phyloP scores from a whole-genome alignment of 345 rosid genomes.

The Salix arbutifolia region DNA sequence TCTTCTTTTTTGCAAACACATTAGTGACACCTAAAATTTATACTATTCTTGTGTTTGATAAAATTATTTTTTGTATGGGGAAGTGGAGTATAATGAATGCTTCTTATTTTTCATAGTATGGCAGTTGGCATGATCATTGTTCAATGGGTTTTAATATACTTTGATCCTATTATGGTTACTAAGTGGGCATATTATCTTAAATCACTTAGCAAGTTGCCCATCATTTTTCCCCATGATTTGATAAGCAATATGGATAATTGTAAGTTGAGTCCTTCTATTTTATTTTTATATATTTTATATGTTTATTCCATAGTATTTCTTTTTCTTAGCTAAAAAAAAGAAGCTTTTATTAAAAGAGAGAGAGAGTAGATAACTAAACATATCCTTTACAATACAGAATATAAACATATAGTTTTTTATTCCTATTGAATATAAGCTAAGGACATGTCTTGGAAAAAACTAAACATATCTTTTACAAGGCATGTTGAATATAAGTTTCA shows the following conservation, averaged over 20 bases:
- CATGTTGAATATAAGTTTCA: too few species aligned
- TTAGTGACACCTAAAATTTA: too few species aligned
- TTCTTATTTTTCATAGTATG: slow-evolving; percentile 98
- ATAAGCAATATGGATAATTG: neutral
- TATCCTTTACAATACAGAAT: too few species aligned
- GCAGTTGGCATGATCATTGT: slow-evolving; percentile 87
- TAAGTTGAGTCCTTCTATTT: neutral
- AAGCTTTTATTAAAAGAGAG: too few species aligned
- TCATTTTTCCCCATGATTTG: neutral
- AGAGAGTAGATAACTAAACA: neutral
- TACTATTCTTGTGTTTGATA: slow-evolving; percentile 47
- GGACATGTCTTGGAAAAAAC: neutral
- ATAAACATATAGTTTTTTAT: too few species aligned
- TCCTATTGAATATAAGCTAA: neutral
- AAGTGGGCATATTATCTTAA: slow-evolving; percentile 65
- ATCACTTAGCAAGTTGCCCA: neutral
- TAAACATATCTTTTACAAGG: too few species aligned
- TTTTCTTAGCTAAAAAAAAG: neutral
- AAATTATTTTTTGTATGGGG: slow-evolving; percentile 68
- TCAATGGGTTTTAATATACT: slow-evolving; percentile 83
- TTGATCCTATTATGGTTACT: slow-evolving; percentile 91
- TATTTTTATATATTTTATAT: too few species aligned
- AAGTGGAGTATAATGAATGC: slow-evolving; percentile 98
- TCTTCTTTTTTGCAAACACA: too few species aligned
- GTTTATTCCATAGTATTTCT: too few species aligned